Conservation (phyloP, 345 rosid species). For the Conringia planisiliqua region DNA sequence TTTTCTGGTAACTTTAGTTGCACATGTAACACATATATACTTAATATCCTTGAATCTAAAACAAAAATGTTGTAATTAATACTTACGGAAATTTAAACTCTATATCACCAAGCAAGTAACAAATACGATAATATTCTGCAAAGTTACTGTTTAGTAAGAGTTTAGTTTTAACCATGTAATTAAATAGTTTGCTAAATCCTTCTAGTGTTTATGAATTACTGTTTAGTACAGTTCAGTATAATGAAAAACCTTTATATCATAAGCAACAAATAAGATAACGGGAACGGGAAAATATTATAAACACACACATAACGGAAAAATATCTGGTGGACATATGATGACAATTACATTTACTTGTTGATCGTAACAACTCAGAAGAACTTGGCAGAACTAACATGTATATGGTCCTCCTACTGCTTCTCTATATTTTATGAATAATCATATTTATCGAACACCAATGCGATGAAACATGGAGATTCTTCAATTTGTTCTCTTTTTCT, state of each 20-base stretch:
- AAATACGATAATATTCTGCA: background rate
- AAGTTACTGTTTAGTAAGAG: background rate
- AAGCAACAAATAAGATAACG: background rate
- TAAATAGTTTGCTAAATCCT: background rate
- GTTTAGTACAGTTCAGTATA: background rate
- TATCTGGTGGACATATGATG: slow-evolving; percentile 7
- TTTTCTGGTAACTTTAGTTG: background rate
- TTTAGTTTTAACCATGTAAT: background rate
- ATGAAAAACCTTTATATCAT: background rate
- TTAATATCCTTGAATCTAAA: background rate
- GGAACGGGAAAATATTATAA: background rate
- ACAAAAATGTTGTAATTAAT: background rate
- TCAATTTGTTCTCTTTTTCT: background rate
- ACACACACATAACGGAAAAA: background rate
- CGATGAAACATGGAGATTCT: background rate
- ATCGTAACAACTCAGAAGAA: background rate
- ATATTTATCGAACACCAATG: background rate
- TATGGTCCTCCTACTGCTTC: background rate
- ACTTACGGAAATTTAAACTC: background rate
- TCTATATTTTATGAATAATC: background rate
- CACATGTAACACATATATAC: background rate
- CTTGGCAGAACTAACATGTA: background rate
- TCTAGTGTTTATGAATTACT: background rate
- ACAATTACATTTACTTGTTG: slow-evolving; percentile 1
- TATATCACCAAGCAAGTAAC: background rate